Conservation (phyloP, 2,329 filamentous ascomycete genomes). For the Aureobasidium zeae region DNA sequence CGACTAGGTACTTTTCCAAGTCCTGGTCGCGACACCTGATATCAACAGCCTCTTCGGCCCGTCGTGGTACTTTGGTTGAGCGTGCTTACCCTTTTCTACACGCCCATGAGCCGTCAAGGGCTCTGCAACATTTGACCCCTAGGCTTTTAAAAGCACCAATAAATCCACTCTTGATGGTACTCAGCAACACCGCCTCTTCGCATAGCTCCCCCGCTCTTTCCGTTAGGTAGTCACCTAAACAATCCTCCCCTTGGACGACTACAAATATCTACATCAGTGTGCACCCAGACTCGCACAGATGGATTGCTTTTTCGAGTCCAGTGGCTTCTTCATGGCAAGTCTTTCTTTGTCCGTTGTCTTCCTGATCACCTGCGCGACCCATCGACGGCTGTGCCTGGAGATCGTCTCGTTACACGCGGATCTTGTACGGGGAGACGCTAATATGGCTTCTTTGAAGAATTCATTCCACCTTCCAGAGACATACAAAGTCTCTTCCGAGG, state of each 20-base stretch:
- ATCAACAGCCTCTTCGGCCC: slow-evolving; percentile 6
- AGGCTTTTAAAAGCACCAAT: slow-evolving; percentile 11
- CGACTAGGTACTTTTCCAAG: slow-evolving; percentile 5
- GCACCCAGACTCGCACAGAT: slow-evolving; percentile 5
- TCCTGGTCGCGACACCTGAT: slow-evolving; percentile 9
- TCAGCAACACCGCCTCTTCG: slow-evolving; percentile 12
- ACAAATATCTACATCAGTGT: not conserved
- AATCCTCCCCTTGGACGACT: not conserved
- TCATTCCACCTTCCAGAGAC: not conserved
- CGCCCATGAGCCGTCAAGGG: slow-evolving; percentile 3
- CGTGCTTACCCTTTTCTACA: slow-evolving; percentile 1
- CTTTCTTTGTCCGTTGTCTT: not conserved
- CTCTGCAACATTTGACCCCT: not conserved
- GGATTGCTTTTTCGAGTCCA: slow-evolving; percentile 6
- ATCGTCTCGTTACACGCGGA: not conserved
- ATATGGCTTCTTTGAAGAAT: slow-evolving; percentile 4
- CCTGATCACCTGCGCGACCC: slow-evolving; percentile 7
- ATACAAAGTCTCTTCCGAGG: not conserved
- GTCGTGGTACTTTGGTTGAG: slow-evolving; percentile 12
- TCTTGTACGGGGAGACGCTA: slow-evolving; percentile 2
- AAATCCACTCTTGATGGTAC: not conserved
- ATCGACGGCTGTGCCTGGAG: slow-evolving; percentile 12
- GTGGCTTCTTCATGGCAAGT: slow-evolving; percentile 9
- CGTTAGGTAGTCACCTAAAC: not conserved
- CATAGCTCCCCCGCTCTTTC: slow-evolving; percentile 5